Evolutionary conservation across 805 yeast genomes (phyloP).

Genomic region (Ogataea angusta): DNA sequence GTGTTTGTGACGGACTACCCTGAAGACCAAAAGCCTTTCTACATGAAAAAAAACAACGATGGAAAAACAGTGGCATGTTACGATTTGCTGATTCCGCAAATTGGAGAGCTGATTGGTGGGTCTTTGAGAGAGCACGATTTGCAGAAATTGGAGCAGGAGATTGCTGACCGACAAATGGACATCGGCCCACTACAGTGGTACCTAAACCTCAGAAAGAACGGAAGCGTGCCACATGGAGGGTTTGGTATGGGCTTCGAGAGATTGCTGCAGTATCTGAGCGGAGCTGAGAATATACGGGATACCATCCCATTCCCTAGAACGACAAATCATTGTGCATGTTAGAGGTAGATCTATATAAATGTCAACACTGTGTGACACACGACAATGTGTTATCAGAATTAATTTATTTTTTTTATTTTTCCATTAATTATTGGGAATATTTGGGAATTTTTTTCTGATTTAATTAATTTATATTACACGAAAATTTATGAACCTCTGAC

Average conservation of each 20-base stretch:
- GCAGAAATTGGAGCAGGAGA: constrained; percentile 44
- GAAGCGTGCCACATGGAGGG: constrained; percentile 93
- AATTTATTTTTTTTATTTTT: constrained; percentile 3
- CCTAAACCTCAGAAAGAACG: constrained; percentile 65
- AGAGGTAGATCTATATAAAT: constrained; percentile 2
- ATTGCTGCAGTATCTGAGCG: constrained; percentile 66
- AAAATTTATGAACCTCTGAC: constrained; percentile 1
- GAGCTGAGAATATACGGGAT: constrained; percentile 78
- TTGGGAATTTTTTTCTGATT: constrained; percentile 5
- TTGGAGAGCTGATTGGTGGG: constrained; percentile 95
- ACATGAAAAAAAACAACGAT: constrained; percentile 64
- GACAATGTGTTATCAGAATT: constrained; percentile 2
- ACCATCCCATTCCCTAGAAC: constrained; percentile 84
- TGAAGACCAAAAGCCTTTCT: constrained; percentile 73
- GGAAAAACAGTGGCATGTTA: constrained; percentile 77
- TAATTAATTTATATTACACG: constrained; percentile 5
- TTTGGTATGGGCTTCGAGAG: constrained; percentile 95
- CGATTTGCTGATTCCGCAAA: constrained; percentile 83
- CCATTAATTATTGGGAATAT: not conserved
- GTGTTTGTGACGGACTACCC: constrained; percentile 93
- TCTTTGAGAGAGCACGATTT: constrained; percentile 79
- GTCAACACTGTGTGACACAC: constrained; percentile 1
- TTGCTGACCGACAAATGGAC: constrained; percentile 56
- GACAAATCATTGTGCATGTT: constrained; percentile 50
- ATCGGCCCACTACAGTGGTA: constrained; percentile 73